Conservation (phyloP, 129 eudicot genomes). For the Cynara cardunculus region DNA sequence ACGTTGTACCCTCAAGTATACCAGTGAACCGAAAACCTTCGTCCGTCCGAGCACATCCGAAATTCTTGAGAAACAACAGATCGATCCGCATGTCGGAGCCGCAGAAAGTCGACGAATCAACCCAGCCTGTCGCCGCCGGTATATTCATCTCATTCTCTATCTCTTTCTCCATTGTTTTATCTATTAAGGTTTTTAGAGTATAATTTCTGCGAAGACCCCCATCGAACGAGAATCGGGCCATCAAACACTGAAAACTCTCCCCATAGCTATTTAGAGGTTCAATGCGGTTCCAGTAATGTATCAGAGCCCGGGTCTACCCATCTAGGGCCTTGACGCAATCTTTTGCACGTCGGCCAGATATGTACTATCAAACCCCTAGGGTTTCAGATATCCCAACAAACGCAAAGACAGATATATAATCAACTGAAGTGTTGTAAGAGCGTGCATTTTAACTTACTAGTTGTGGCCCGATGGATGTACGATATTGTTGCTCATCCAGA, state of each 20-base stretch:
- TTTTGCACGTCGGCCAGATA: neutral
- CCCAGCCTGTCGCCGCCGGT: neutral
- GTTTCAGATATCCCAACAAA: neutral
- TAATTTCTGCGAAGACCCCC: neutral
- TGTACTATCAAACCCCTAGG: neutral
- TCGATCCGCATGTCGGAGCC: neutral
- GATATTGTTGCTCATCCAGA: no score
- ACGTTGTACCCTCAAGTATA: neutral
- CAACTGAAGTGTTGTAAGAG: neutral
- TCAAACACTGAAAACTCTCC: neutral
- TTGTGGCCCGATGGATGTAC: neutral
- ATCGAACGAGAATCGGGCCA: neutral
- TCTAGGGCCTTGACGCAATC: neutral
- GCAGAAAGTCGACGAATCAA: neutral
- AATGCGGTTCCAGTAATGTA: neutral
- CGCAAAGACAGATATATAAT: neutral
- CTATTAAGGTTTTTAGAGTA: neutral
- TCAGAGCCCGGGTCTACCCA: neutral
- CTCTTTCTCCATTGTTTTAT: neutral
- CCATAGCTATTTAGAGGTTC: neutral
- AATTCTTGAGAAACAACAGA: neutral
- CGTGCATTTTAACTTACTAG: neutral
- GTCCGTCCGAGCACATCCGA: neutral
- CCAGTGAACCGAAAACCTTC: conserved; percentile 1
- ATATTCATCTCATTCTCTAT: neutral